Evolutionary conservation across 305 asterid genomes (phyloP), one percentile per base, ranked within the genome.

Genomic region (Nicotiana rustica): DNA sequence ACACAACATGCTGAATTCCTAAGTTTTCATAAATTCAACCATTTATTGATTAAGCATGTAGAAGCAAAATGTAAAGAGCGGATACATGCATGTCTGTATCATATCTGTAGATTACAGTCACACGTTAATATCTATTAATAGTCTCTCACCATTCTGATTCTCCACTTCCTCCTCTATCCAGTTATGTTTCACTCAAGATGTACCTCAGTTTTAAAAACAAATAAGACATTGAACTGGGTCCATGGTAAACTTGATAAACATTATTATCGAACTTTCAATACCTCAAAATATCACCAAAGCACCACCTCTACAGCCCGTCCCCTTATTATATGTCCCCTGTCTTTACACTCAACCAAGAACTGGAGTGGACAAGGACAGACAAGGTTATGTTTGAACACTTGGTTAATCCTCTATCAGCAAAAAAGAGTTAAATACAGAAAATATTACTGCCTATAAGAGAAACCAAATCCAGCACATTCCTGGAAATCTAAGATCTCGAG

Each of bases 331-430:
- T 55, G 14, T 2, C 36, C 38, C 59, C 2, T 18, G 21, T 19
- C 19, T 21, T 47, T 44, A 47, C 33, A 21, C 38, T 47, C 41
- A 47, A 71, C 79, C 79, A 19, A 71, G 10, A 41, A 18, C 77
- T 70, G 77, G 12, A 18, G 57, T 10, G 57, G 35, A 69, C n/a
- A 69, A 38, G 56, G 33, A 69, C 62, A 69, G 4, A 9, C 17
- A 38, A 41, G 33, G 77, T 69, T 69, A 69, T n/a, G 57, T 44
- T 69, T 69, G 13, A 69, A 19, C 77, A n/a, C 14, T 71, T 71
- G 21, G 38, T 47, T 47, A 71, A 47, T 71, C 78, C 41, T 19
- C 78, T 69, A 70, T 70, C 59, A 70, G 36, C 59, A 21, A 71
- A 71, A 71, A 13, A 47, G 14, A 55, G 61, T 56, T 41, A 41